phyloP scores from a whole-genome alignment of 345 rosid genomes.

The Rubroshorea leprosula region DNA sequence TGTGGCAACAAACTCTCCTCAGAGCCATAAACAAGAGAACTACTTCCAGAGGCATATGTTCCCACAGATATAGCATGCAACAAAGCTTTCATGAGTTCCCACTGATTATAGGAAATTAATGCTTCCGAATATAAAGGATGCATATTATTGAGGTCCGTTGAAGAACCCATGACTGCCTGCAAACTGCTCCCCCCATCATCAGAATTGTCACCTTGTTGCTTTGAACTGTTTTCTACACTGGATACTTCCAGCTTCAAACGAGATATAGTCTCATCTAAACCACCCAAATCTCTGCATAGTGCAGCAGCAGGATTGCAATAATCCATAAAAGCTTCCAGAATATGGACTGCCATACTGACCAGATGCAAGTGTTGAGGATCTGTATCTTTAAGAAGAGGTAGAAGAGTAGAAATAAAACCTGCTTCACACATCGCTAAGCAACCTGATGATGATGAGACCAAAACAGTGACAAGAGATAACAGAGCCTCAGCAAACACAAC shows the following conservation, averaged over 20 bases:
- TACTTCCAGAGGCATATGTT: constrained; percentile 89
- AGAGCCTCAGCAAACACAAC: constrained; percentile 85
- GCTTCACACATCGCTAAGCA: constrained; percentile 96
- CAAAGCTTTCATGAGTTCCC: constrained; percentile 70
- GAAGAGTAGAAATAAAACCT: constrained; percentile 82
- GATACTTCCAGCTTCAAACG: constrained; percentile 83
- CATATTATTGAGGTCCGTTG: constrained; percentile 46
- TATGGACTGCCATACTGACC: constrained; percentile 82
- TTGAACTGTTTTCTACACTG: constrained; percentile 47
- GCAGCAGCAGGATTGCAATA: constrained; percentile 91
- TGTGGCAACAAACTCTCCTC: constrained; percentile 85
- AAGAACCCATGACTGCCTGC: constrained; percentile 30
- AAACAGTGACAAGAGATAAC: constrained; percentile 77
- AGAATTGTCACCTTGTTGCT: constrained; percentile 48
- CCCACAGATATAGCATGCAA: constrained; percentile 92
- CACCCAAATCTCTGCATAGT: constrained; percentile 93
- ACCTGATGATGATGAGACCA: constrained; percentile 88
- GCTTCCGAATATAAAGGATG: constrained; percentile 79
- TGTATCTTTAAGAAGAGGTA: constrained; percentile 91
- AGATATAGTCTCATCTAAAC: constrained; percentile 82
- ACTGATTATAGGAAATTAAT: constrained; percentile 70
- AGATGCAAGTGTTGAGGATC: constrained; percentile 89
- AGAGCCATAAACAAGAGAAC: constrained; percentile 70
- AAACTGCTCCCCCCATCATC: constrained; percentile 37
- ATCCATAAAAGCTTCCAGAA: constrained; percentile 93